Conservation (phyloP, 352 stramenopile genomes). For the Blastocystis sp. region DNA sequence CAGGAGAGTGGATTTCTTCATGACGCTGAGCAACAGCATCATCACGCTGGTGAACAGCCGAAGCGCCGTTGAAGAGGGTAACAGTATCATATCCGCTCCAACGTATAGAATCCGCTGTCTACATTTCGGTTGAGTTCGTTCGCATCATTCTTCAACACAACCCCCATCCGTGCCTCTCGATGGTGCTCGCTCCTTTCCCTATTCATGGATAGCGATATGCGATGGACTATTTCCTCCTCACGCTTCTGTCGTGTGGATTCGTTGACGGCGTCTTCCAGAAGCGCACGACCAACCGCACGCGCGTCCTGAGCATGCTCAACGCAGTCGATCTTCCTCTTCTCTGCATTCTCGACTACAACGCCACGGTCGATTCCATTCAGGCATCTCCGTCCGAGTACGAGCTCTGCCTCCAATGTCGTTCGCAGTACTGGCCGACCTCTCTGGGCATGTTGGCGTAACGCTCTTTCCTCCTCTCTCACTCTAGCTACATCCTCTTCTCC, state of each 20-base stretch:
- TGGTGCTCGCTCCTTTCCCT: neutral
- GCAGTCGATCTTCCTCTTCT: slow-evolving; percentile 31
- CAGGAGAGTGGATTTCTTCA: neutral
- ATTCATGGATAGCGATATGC: slow-evolving; percentile 4
- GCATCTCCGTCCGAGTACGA: neutral
- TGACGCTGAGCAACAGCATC: neutral
- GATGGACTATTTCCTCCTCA: slow-evolving; percentile 3
- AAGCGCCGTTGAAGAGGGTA: slow-evolving; percentile 54
- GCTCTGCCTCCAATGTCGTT: slow-evolving; percentile 1
- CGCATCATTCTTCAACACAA: neutral
- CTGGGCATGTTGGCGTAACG: slow-evolving; percentile 17
- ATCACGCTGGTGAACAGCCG: slow-evolving; percentile 11
- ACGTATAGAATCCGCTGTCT: slow-evolving; percentile 13
- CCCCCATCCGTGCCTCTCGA: neutral
- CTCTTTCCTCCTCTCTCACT: neutral
- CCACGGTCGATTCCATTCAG: no score
- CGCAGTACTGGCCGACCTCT: neutral
- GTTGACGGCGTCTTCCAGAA: slow-evolving; percentile 55
- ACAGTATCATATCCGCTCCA: neutral
- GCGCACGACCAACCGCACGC: slow-evolving; percentile 33
- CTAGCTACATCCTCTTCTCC: slow-evolving; percentile 60
- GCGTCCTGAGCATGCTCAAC: slow-evolving; percentile 48
- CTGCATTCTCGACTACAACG: neutral
- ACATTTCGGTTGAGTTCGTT: slow-evolving; percentile 8
- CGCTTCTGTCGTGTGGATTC: slow-evolving; percentile 23